Conservation (phyloP, 2,329 filamentous ascomycete species). For the Aspergillus fijiensis region DNA sequence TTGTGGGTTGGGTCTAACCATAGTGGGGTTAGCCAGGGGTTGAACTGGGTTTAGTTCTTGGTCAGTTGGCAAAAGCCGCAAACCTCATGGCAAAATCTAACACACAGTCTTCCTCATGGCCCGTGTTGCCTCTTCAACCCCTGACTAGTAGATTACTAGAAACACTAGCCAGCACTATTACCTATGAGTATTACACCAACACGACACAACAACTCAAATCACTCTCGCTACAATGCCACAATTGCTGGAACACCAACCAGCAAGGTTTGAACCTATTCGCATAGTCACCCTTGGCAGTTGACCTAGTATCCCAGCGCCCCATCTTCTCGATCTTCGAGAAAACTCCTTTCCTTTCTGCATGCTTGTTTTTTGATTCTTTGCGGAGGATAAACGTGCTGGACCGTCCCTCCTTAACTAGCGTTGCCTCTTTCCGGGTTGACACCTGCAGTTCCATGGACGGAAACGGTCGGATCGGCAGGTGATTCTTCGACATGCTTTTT, state of each 20-base stretch:
- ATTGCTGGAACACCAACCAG: too few relatives aligned
- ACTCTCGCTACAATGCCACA: too few relatives aligned
- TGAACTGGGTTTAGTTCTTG: background rate
- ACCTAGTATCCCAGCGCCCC: too few relatives aligned
- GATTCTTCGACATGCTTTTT: background rate
- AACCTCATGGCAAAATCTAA: background rate
- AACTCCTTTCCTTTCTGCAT: too few relatives aligned
- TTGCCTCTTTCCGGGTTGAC: background rate
- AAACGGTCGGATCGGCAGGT: background rate
- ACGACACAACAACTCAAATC: too few relatives aligned
- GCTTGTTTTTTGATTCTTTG: too few relatives aligned
- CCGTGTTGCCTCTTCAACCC: background rate
- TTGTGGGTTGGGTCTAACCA: slow-evolving; percentile 4
- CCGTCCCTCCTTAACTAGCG: too few relatives aligned
- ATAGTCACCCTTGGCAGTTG: too few relatives aligned
- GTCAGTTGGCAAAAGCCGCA: background rate
- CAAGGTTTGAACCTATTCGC: too few relatives aligned
- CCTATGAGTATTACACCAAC: background rate
- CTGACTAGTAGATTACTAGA: background rate
- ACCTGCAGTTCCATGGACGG: background rate
- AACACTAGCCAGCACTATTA: background rate
- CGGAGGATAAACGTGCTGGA: too few relatives aligned
- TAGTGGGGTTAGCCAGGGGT: slow-evolving; percentile 20
- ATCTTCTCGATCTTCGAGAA: too few relatives aligned
- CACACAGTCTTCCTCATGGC: background rate